Conservation (phyloP, 2,329 filamentous ascomycete species). For the Ilyonectria sp. region DNA sequence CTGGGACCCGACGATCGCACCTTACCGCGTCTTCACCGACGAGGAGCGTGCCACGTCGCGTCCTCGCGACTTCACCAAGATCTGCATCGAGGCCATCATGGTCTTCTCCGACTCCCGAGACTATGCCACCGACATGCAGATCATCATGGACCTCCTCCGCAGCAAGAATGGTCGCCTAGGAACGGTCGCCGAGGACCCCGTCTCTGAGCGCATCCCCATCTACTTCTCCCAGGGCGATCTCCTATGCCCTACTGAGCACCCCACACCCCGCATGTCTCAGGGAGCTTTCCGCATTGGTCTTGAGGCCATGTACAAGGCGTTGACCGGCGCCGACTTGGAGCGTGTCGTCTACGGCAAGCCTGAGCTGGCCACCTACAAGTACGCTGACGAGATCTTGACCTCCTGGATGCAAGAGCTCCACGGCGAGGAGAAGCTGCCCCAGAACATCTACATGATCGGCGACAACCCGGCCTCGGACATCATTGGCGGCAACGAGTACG, state of each 20-base stretch:
- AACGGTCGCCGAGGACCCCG: slow-evolving; percentile 63
- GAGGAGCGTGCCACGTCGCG: slow-evolving; percentile 76
- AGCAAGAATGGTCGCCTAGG: slow-evolving; percentile 83
- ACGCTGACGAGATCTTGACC: slow-evolving; percentile 72
- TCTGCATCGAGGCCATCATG: slow-evolving; percentile 88
- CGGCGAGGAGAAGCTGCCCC: slow-evolving; percentile 76
- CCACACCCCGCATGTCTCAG: slow-evolving; percentile 86
- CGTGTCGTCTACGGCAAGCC: slow-evolving; percentile 75
- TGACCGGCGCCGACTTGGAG: slow-evolving; percentile 65
- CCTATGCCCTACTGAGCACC: slow-evolving; percentile 86
- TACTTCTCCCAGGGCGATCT: slow-evolving; percentile 92
- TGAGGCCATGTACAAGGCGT: slow-evolving; percentile 80
- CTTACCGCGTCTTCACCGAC: slow-evolving; percentile 78
- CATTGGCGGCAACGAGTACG: slow-evolving; percentile 82
- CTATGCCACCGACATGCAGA: slow-evolving; percentile 88
- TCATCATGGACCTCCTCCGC: slow-evolving; percentile 84
- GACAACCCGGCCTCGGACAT: slow-evolving; percentile 73
- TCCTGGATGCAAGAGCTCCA: slow-evolving; percentile 84
- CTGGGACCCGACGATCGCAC: slow-evolving; percentile 82
- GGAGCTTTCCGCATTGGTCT: slow-evolving; percentile 87
- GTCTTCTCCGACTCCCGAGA: slow-evolving; percentile 94
- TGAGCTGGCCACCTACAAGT: slow-evolving; percentile 80
- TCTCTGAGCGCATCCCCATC: slow-evolving; percentile 73
- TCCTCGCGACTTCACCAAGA: slow-evolving; percentile 80
- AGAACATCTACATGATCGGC: slow-evolving; percentile 90